Evolutionary conservation across 371 early-diverging fungal genomes (phyloP).

Genomic region (Zychaea mexicana): DNA sequence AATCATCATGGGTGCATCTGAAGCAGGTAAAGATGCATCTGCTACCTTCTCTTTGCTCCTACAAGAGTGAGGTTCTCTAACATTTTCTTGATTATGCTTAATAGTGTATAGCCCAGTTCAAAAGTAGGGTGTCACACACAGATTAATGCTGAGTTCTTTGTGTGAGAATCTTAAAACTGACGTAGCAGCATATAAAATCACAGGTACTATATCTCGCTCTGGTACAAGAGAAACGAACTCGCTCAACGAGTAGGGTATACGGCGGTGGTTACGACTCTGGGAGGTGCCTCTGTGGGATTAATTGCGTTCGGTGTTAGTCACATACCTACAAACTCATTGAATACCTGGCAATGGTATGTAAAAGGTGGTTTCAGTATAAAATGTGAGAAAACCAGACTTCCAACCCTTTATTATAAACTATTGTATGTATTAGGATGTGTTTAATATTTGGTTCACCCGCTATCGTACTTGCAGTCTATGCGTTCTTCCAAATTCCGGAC

Average conservation of each 20-base stretch:
- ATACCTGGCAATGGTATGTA: slow-evolving; percentile 43
- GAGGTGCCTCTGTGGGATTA: slow-evolving; percentile 43
- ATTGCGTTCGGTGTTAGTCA: slow-evolving; percentile 37
- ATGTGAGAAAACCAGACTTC: neutral
- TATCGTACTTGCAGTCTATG: slow-evolving; percentile 35
- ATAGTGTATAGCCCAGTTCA: slow-evolving; percentile 1
- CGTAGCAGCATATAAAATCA: neutral
- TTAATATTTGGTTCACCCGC: slow-evolving; percentile 53
- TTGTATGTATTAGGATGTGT: slow-evolving; percentile 62
- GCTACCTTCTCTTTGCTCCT: too few relatives aligned
- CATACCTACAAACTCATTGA: slow-evolving; percentile 22
- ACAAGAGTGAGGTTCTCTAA: too few relatives aligned
- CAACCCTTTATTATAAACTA: neutral
- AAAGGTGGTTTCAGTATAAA: neutral
- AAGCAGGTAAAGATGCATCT: slow-evolving; percentile 12
- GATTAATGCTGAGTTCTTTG: neutral
- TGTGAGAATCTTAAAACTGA: neutral
- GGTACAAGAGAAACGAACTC: slow-evolving; percentile 44
- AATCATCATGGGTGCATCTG: slow-evolving; percentile 21
- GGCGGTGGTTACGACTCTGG: slow-evolving; percentile 39
- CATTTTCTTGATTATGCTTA: neutral
- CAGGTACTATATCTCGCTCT: slow-evolving; percentile 34
- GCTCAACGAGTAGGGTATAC: slow-evolving; percentile 40
- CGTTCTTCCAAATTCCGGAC: slow-evolving; percentile 52
- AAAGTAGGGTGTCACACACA: neutral